Base-by-base conservation (phyloP, 345 rosid genomes). In the Populus deltoides region DNA sequence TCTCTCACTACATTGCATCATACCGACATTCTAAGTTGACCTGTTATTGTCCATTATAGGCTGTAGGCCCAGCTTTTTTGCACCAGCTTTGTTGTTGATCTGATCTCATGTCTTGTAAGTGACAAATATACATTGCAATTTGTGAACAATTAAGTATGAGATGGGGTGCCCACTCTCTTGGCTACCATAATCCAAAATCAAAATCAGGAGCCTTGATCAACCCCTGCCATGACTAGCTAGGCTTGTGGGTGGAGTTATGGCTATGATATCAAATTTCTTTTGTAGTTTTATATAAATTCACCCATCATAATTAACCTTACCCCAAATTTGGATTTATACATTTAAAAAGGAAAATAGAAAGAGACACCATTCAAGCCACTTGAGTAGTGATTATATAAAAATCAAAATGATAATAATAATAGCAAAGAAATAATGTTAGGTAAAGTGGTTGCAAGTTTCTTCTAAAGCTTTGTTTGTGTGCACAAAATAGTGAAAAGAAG, bases 361-460 rank as follows among this genome's bases (percentile, higher is more conserved):
- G 70, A 2, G 38, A 66, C 25, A 2, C 9, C 4, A 22, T 22
- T 55, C 62, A 55, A 36, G 9, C 71, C 63, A 59, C 49, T 27
- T 13, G 70, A 57, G 17, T 9, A 33, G 43, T 41, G 67, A 41
- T 51, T 12, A 27, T 27, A 59, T 43, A 27, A 24, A 31, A 25
- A 25, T 57, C 36, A 70, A 47, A 36, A 53, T 49, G 18, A 45
- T 36, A 67, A 15, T 9, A 75, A 75, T 45, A 75, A 61, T 18
- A 11, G 13, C 41, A 36, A 63, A 73, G 62, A 22, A 78, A 72
- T 68, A 15, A 43, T 22, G 49, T 68, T 67, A 12, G 73, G 72
- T 79, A 53, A 27, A 73, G 81, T 55, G 73, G 77, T 55, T 73
- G 77, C 73, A 35, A 66, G 81, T 53, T 78, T 78, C 77, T 73